Evolutionary conservation across 805 yeast genomes (phyloP).

Genomic region (Starmerella gropengiesseri): DNA sequence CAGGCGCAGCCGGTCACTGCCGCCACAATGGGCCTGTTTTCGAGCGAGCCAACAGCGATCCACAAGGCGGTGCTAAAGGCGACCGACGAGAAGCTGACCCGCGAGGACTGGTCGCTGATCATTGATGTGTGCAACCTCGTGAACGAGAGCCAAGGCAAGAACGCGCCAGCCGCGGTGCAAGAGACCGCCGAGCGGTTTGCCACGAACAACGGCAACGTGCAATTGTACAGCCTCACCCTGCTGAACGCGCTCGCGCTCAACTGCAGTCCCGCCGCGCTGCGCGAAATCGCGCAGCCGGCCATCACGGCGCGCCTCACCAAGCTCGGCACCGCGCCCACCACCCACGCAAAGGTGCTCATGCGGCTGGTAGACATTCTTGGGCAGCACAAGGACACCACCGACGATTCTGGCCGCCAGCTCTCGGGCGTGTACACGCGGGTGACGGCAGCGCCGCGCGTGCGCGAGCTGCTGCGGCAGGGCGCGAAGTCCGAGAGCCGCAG

Average conservation of each 20-base stretch:
- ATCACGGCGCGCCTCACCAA: constrained; percentile 41
- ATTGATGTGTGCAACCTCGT: constrained; percentile 59
- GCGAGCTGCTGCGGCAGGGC: constrained; percentile 13
- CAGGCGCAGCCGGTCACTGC: not conserved
- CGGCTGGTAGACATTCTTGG: constrained; percentile 55
- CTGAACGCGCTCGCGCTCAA: constrained; percentile 59
- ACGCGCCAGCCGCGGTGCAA: constrained; percentile 38
- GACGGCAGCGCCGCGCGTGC: constrained; percentile 29
- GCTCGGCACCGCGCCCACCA: constrained; percentile 42
- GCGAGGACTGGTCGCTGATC: constrained; percentile 59
- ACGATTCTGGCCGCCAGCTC: constrained; percentile 68
- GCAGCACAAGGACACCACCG: constrained; percentile 51
- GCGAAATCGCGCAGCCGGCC: constrained; percentile 46
- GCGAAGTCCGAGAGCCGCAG: constrained; percentile 34
- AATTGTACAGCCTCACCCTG: constrained; percentile 44
- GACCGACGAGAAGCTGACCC: constrained; percentile 50
- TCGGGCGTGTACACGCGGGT: constrained; percentile 47
- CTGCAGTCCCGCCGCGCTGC: constrained; percentile 61
- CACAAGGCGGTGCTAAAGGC: constrained; percentile 36
- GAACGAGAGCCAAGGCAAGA: constrained; percentile 48
- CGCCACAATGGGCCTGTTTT: constrained; percentile 17
- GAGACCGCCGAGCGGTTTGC: constrained; percentile 40
- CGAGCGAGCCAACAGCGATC: constrained; percentile 17
- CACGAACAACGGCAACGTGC: constrained; percentile 51
- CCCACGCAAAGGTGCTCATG: constrained; percentile 58